phyloP scores from a whole-genome alignment of 2,329 filamentous ascomycete genomes.

The Aureobasidium melanogenum region DNA sequence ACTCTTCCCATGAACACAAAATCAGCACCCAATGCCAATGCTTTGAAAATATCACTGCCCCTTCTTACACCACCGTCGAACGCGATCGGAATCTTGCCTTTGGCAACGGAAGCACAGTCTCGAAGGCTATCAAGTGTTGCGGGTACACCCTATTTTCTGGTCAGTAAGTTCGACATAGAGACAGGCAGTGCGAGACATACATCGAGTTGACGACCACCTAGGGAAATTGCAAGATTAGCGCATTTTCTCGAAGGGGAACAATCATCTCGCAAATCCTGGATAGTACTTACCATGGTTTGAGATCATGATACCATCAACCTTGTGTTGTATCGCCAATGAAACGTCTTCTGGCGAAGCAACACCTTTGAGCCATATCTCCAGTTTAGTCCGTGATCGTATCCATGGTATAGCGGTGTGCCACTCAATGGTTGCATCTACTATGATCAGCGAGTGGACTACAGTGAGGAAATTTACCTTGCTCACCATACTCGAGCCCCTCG shows the following conservation, averaged over 20 bases:
- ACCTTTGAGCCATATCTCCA: slow-evolving; percentile 42
- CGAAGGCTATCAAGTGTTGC: slow-evolving; percentile 43
- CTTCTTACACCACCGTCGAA: slow-evolving; percentile 52
- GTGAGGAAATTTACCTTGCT: neutral
- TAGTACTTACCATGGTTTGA: slow-evolving; percentile 43
- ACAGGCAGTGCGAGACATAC: slow-evolving; percentile 16
- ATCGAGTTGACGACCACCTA: slow-evolving; percentile 44
- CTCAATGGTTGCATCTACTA: slow-evolving; percentile 1
- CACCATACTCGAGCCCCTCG: neutral
- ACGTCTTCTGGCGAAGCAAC: slow-evolving; percentile 31
- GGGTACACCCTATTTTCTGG: slow-evolving; percentile 29
- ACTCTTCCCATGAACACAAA: slow-evolving; percentile 42
- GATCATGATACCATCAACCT: slow-evolving; percentile 37
- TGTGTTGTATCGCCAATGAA: slow-evolving; percentile 34
- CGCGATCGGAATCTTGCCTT: slow-evolving; percentile 47
- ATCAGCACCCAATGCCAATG: slow-evolving; percentile 43
- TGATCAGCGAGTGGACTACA: neutral
- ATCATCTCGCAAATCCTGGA: no score
- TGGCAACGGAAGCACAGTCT: slow-evolving; percentile 30
- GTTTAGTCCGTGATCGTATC: slow-evolving; percentile 38
- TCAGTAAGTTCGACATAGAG: neutral
- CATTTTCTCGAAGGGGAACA: no score
- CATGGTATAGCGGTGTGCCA: slow-evolving; percentile 42
- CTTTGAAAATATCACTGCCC: slow-evolving; percentile 51
- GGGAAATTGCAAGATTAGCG: neutral